phyloP scores from a whole-genome alignment of 768 basidiomycete species.

The Suillus paluster region DNA sequence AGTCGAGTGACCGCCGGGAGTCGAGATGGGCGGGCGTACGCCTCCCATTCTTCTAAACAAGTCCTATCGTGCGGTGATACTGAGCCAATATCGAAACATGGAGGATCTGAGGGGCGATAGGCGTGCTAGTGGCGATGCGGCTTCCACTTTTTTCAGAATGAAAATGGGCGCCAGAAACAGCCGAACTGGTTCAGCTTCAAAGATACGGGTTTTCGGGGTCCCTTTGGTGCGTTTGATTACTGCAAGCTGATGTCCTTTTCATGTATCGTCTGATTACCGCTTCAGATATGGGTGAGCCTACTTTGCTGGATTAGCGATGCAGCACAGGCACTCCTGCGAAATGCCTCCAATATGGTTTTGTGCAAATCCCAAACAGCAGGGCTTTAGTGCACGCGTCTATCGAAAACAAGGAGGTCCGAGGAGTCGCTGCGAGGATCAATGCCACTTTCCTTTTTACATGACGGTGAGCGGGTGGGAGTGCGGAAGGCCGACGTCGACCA shows the following conservation, averaged over 20 bases:
- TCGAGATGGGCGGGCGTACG: neutral
- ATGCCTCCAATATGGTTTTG: slow-evolving; percentile 4
- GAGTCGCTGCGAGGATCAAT: slow-evolving; percentile 12
- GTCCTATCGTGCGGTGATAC: slow-evolving; percentile 4
- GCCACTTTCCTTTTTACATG: slow-evolving; percentile 14
- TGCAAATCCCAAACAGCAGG: slow-evolving; percentile 7
- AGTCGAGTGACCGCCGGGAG: neutral
- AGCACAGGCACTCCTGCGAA: slow-evolving; percentile 1
- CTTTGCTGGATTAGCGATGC: slow-evolving; percentile 8
- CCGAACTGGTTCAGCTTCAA: slow-evolving; percentile 26
- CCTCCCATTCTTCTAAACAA: neutral
- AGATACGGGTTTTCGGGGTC: slow-evolving; percentile 29
- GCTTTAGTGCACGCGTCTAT: slow-evolving; percentile 11
- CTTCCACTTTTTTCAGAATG: neutral
- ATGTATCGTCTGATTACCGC: slow-evolving; percentile 12
- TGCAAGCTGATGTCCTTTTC: slow-evolving; percentile 2
- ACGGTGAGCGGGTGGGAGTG: slow-evolving; percentile 17
- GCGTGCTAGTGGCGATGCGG: slow-evolving; percentile 14
- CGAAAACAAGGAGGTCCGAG: slow-evolving; percentile 24
- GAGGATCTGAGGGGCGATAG: slow-evolving; percentile 17
- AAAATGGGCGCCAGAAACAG: slow-evolving; percentile 7
- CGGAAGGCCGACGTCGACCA: slow-evolving; percentile 20
- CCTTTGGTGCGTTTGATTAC: slow-evolving; percentile 3
- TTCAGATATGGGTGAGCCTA: slow-evolving; percentile 21
- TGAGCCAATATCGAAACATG: slow-evolving; percentile 13